Conservation (phyloP, 257 asterid genomes). For the Lycium barbarum region DNA sequence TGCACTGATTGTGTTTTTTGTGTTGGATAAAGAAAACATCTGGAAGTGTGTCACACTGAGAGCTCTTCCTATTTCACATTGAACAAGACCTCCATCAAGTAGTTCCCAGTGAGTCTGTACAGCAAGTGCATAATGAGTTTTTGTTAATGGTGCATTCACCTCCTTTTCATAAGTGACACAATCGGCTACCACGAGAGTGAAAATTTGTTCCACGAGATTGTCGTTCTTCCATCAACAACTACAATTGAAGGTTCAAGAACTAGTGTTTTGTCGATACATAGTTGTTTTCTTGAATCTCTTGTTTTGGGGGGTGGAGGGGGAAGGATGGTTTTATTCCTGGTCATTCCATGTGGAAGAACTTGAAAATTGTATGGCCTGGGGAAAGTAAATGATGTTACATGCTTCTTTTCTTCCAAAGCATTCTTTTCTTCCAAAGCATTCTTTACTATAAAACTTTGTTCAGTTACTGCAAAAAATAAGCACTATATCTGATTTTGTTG, state of each 20-base stretch:
- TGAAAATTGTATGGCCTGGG: constrained; percentile 3
- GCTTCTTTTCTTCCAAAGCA: constrained; percentile 24
- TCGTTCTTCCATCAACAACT: background rate
- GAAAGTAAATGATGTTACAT: background rate
- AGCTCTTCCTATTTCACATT: background rate
- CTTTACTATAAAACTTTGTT: background rate
- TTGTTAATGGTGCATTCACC: background rate
- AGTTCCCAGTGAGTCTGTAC: constrained; percentile 24
- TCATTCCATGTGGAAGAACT: constrained; percentile 11
- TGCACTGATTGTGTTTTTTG: background rate
- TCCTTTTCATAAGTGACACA: background rate
- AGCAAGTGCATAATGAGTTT: background rate
- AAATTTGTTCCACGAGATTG: constrained; percentile 11
- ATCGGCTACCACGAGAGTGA: background rate
- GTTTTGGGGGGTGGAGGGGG: background rate
- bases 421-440: constrained; percentile 28
- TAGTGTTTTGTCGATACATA: background rate
- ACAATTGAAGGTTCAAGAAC: constrained; percentile 9
- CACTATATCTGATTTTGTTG: background rate
- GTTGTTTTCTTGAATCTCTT: background rate
- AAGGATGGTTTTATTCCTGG: background rate
- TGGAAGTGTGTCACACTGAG: background rate
- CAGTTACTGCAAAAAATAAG: background rate
- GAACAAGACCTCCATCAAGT: background rate
- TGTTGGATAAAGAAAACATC: background rate